These are phyloP conservation scores for Lasiosphaeria ovina DNA, from an alignment of 495 filamentous ascomycete genomes.

Conservation along the genomic window DNA sequence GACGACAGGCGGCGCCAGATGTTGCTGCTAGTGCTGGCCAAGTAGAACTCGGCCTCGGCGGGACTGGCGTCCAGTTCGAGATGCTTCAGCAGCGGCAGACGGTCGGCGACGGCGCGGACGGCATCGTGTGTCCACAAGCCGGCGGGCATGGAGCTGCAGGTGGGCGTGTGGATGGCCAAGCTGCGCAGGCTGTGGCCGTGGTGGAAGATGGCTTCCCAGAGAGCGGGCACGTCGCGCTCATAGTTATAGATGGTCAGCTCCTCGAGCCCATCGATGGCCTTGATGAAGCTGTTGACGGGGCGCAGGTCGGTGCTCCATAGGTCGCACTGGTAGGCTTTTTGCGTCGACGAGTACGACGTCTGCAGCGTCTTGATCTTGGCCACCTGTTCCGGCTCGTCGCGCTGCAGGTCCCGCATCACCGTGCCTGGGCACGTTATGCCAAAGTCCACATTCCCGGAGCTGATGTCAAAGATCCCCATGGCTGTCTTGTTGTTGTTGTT, in stretches of 20 bases:
- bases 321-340: constrained; percentile 3
- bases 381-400: background rate
- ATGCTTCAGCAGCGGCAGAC: constrained; percentile 2
- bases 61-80: constrained; percentile 11
- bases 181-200: constrained; percentile 10
- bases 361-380: constrained; percentile 15
- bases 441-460: constrained; percentile 9
- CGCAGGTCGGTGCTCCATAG: constrained; percentile 5
- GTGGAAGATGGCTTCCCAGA: constrained; percentile 18
- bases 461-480: constrained; percentile 8
- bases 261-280: constrained; percentile 9
- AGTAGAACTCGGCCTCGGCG: background rate
- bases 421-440: constrained; percentile 14
- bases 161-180: constrained; percentile 15
- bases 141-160: background rate
- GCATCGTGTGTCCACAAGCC: constrained; percentile 10
- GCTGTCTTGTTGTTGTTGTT: too few species aligned
- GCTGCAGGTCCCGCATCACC: constrained; percentile 13
- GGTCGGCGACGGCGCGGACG: background rate
- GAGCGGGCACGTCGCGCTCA: constrained; percentile 7
- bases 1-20: too few species aligned
- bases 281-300: constrained; percentile 14
- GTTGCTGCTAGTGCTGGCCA: background rate
- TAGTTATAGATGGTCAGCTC: constrained; percentile 13
- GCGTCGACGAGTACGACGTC: background rate